Evolutionary conservation across 768 basidiomycete species (phyloP).

Genomic region (Boletus sp.): DNA sequence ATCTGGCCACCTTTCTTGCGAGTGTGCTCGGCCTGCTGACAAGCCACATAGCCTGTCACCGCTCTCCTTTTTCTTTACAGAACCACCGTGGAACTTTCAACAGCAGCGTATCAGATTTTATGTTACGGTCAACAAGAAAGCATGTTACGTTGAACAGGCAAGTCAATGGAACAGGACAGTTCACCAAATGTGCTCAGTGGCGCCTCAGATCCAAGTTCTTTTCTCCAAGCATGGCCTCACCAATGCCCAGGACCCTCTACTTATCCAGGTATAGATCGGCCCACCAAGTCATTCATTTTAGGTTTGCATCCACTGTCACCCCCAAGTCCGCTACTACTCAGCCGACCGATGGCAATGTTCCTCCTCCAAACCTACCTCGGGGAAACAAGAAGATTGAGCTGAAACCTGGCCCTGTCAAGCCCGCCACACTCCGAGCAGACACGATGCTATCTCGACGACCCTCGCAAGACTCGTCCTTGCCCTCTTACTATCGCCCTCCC

Average conservation of each 20-base stretch:
- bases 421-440: constrained; percentile 26
- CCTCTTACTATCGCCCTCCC: constrained; percentile 28
- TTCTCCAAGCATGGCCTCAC: neutral
- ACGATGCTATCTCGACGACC: constrained; percentile 14
- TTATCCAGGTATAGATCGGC: constrained; percentile 2
- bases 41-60: neutral
- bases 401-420: constrained; percentile 62
- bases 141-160: constrained; percentile 41
- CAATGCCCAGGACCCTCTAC: neutral
- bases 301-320: constrained; percentile 31
- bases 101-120: constrained; percentile 27
- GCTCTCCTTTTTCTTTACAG: constrained; percentile 4
- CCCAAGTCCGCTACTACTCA: constrained; percentile 21
- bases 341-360: constrained; percentile 23
- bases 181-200: constrained; percentile 2
- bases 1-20: neutral
- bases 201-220: constrained; percentile 20
- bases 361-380: constrained; percentile 26
- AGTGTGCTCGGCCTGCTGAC: too few species aligned
- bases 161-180: neutral
- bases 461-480: constrained; percentile 26
- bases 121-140: constrained; percentile 39
- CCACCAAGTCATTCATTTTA: constrained; percentile 5
- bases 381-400: constrained; percentile 56
- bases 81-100: constrained; percentile 2